Percentiles rank a stretch among this genome's conserved stretches.
Evolutionary conservation across 768 basidiomycete genomes (phyloP).

Genomic region (Fistulinella prunicolor): DNA sequence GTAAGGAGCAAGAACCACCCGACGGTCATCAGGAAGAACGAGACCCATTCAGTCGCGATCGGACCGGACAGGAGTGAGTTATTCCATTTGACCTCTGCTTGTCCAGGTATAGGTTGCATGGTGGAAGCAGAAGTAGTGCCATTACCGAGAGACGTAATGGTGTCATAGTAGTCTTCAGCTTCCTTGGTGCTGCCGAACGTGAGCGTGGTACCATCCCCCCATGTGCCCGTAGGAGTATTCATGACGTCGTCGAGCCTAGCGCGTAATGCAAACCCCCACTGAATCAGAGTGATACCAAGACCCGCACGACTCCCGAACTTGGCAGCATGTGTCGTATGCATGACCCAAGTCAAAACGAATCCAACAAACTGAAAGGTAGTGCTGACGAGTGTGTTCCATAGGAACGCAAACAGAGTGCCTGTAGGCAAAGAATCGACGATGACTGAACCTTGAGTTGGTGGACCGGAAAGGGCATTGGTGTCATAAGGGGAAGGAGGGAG

Average conservation of each 20-base stretch:
- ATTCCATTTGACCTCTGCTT: conserved; percentile 27
- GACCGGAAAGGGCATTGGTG: conserved; percentile 44
- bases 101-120: conserved; percentile 5
- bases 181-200: conserved; percentile 45
- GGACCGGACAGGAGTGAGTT: conserved; percentile 50
- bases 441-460: conserved; percentile 58
- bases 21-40: conserved; percentile 91
- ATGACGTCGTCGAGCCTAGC: conserved; percentile 45
- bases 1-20: conserved; percentile 90
- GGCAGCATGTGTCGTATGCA: conserved; percentile 91
- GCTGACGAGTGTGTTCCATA: conserved; percentile 91
- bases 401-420: conserved; percentile 79
- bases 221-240: conserved; percentile 28
- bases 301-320: conserved; percentile 92
- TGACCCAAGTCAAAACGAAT: conserved; percentile 88
- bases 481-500: conserved; percentile 49
- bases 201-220: conserved; percentile 33
- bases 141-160: conserved; percentile 26
- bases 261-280: conserved; percentile 86
- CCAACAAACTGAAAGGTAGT: conserved; percentile 98
- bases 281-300: conserved; percentile 93
- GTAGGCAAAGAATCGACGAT: conserved; percentile 88
- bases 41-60: conserved; percentile 88
- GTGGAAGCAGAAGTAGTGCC: conserved; percentile 17
- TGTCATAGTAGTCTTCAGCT: conserved; percentile 43